Base-by-base conservation (phyloP, 495 filamentous ascomycete genomes). In the Penicillium angulare region DNA sequence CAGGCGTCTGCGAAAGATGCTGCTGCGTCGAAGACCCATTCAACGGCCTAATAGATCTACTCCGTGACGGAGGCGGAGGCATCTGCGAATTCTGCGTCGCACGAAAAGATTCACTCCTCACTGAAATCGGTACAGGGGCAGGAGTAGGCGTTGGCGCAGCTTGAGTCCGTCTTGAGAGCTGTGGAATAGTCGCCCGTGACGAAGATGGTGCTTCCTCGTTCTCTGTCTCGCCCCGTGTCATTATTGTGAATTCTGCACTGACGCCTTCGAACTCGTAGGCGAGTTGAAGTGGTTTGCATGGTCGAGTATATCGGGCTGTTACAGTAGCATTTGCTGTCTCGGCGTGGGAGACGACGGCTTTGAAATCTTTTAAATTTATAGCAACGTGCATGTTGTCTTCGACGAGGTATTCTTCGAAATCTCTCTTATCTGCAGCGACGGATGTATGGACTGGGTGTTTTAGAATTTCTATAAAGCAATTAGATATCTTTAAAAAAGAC, bases 401-500 rank as follows among this genome's bases (percentile, higher is more conserved):
- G 20, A 90, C 87, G 1, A 78, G 61, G 55, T 92, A 95, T 15
- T 86, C 78, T 23, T 92, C 86, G 61, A 97, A 98, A 58, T 97
- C 92, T 35, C 83, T 77, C 50, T 84, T 87, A 57, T 95, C 89
- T 17, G 96, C 80, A 3, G 92, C 83, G 24, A 98, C 88, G 12
- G 88, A 90, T 5, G 93, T 98, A 50, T 96, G 90, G 13, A 98
- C 79, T 2, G 93, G 92, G 66, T 95, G 88, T 68, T 95, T 96
- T 36, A 98, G 78, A 24, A 95, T 83, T 57, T 96, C 91, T 92
- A 40, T 12, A 18, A 10, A 26, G 39, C 15, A 16, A 32, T 42
- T 20, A 6, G 40, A 45, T 10, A 17, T 10, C 7, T 0, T 17
- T 24, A 31, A 8, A 44, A 8, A 29, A 10, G 27, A 9, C 8